Evolutionary conservation across 2,329 filamentous ascomycete genomes (phyloP).

Genomic region (Arthrobotrys musiformis): DNA sequence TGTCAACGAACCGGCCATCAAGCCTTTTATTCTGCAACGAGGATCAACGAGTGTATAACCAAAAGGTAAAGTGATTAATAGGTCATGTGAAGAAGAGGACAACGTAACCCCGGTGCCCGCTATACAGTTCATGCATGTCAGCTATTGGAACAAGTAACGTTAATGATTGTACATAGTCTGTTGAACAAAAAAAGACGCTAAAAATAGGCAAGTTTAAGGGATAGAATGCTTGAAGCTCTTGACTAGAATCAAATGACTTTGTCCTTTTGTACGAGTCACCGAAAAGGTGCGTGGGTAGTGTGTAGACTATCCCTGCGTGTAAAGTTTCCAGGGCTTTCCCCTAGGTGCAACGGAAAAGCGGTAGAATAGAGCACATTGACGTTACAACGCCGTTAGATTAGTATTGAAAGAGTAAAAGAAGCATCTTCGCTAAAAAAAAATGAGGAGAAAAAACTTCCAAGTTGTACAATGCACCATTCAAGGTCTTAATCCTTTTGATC

Average conservation of each 20-base stretch:
- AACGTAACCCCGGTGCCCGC: conserved; percentile 3
- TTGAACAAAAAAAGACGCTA: conserved; percentile 3
- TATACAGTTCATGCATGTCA: conserved; percentile 5
- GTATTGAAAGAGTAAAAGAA: conserved; percentile 1
- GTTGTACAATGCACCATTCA: neutral
- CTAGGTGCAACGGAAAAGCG: neutral
- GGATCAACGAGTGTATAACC: neutral
- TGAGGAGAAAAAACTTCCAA: neutral
- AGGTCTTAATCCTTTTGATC: conserved; percentile 32
- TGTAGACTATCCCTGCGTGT: neutral
- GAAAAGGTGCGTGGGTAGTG: neutral
- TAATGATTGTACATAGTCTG: neutral
- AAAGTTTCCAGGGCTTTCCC: neutral
- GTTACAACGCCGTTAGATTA: conserved; percentile 21
- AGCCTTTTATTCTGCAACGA: conserved; percentile 1
- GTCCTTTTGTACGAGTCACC: neutral
- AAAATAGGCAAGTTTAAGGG: neutral
- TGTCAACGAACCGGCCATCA: neutral
- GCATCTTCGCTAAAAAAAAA: conserved; percentile 10
- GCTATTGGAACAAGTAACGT: conserved; percentile 2
- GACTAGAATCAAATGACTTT: neutral
- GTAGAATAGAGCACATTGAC: conserved; percentile 9
- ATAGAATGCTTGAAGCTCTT: neutral
- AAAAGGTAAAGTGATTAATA: neutral
- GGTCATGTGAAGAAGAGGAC: neutral